These are phyloP conservation scores for Pseudocercospora fuligena DNA, from an alignment of 2,329 filamentous ascomycete genomes.

Conservation along the genomic window DNA sequence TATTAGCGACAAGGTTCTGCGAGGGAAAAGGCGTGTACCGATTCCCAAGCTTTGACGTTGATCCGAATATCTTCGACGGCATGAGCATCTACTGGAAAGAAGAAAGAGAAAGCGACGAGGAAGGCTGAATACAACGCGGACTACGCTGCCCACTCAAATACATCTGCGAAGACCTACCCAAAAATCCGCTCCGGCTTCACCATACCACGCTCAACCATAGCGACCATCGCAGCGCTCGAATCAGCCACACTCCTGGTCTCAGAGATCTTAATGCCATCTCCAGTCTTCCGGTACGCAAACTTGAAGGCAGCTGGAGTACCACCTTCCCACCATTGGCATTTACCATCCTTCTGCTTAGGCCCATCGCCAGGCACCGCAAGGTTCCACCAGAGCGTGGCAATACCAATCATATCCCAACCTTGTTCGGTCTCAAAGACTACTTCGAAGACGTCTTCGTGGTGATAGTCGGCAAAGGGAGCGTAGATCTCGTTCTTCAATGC, in stretches of 20 bases:
- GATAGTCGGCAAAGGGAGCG: conserved; percentile 31
- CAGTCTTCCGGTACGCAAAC: conserved; percentile 34
- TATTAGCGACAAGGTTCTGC: conserved; percentile 24
- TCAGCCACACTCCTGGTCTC: conserved; percentile 29
- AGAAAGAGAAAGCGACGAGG: conserved; percentile 11
- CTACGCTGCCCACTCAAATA: not conserved
- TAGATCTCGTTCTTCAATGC: conserved; percentile 31
- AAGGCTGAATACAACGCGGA: not conserved
- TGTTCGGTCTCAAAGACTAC: conserved; percentile 30
- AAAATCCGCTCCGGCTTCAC: conserved; percentile 31
- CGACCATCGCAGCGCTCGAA: conserved; percentile 28
- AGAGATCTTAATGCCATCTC: conserved; percentile 21
- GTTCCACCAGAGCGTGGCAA: conserved; percentile 32
- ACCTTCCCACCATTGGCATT: conserved; percentile 37
- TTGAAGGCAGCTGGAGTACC: conserved; percentile 31
- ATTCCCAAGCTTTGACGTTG: conserved; percentile 36
- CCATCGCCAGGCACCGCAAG: conserved; percentile 28
- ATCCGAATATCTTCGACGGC: conserved; percentile 38
- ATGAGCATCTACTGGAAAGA: conserved; percentile 35
- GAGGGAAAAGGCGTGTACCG: conserved; percentile 19
- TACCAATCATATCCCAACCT: conserved; percentile 35
- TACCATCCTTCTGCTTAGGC: conserved; percentile 22
- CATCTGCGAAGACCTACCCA: not conserved
- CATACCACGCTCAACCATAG: conserved; percentile 32
- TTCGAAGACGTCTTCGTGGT: conserved; percentile 31